Evolutionary conservation across 768 basidiomycete species (phyloP).

Genomic region (Crepidotus variabilis): DNA sequence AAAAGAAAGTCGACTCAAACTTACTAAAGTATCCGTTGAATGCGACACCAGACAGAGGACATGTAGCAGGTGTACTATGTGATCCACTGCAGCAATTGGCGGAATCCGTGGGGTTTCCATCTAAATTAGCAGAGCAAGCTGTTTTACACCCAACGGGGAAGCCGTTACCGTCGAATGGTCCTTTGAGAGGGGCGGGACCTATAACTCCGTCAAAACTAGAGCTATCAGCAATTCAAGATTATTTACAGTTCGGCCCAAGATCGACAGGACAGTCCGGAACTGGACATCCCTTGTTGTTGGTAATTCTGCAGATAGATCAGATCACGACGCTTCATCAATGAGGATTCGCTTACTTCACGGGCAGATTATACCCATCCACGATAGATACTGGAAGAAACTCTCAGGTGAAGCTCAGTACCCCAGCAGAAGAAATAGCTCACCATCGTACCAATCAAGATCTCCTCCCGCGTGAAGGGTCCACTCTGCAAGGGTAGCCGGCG

Average conservation of each 20-base stretch:
- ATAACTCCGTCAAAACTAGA: not conserved
- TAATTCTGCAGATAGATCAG: constrained; percentile 27
- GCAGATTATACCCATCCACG: constrained; percentile 65
- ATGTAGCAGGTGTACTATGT: constrained; percentile 29
- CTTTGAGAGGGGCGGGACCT: constrained; percentile 42
- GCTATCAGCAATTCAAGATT: not conserved
- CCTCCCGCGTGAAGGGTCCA: constrained; percentile 3
- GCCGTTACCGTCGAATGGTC: constrained; percentile 43
- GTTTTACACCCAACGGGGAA: constrained; percentile 51
- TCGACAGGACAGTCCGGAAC: constrained; percentile 52
- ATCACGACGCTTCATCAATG: not conserved
- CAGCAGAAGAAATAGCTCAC: not conserved
- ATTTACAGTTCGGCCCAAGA: constrained; percentile 48
- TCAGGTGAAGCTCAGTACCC: not conserved
- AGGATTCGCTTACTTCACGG: constrained; percentile 27
- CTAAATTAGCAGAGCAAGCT: constrained; percentile 38
- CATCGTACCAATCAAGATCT: constrained; percentile 5
- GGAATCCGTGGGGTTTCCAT: constrained; percentile 28
- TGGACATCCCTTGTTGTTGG: constrained; percentile 48
- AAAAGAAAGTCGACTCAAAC: not conserved
- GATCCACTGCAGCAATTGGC: constrained; percentile 33
- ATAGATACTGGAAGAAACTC: constrained; percentile 44
- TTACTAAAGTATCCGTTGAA: constrained; percentile 9
- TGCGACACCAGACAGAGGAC: constrained; percentile 26
- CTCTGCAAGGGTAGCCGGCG: constrained; percentile 1